Conservation (phyloP, 2,329 filamentous ascomycete species). For the Diplodia mutila region DNA sequence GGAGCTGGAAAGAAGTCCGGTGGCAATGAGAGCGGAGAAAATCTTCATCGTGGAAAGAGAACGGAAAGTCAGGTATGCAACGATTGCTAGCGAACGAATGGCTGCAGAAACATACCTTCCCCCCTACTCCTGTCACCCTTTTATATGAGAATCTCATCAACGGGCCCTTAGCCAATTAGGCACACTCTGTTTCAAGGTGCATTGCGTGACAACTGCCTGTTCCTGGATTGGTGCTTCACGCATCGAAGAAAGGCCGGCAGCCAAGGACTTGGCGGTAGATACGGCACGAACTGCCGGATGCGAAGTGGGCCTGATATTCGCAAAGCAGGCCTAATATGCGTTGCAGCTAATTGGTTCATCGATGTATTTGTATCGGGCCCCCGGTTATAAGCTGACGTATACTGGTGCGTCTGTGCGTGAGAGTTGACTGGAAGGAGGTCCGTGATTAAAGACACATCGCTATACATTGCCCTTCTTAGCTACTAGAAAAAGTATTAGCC, state of each 20-base stretch:
- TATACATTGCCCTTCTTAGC: not conserved
- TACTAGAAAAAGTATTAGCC: not conserved
- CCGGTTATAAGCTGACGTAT: conserved; percentile 1
- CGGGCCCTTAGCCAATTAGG: not conserved
- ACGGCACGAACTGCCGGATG: not conserved
- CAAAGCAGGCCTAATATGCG: not conserved
- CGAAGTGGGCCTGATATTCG: not conserved
- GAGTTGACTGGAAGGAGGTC: not conserved
- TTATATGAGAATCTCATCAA: not conserved
- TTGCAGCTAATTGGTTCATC: not conserved
- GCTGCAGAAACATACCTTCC: not conserved
- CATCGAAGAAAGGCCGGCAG: not conserved
- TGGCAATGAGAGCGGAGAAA: not conserved
- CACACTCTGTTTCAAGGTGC: not conserved
- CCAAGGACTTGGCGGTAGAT: conserved; percentile 1
- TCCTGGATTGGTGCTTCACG: not conserved
- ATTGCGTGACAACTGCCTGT: not conserved
- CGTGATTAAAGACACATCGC: not conserved
- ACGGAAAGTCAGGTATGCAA: not conserved
- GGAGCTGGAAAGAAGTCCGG: conserved; percentile 1
- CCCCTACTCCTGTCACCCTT: not conserved
- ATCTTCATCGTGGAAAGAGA: not conserved
- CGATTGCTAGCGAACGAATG: not conserved
- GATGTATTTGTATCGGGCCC: not conserved
- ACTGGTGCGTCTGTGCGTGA: not conserved